phyloP scores from a whole-genome alignment of 2,329 filamentous ascomycete genomes.

The Penicillium sp. region DNA sequence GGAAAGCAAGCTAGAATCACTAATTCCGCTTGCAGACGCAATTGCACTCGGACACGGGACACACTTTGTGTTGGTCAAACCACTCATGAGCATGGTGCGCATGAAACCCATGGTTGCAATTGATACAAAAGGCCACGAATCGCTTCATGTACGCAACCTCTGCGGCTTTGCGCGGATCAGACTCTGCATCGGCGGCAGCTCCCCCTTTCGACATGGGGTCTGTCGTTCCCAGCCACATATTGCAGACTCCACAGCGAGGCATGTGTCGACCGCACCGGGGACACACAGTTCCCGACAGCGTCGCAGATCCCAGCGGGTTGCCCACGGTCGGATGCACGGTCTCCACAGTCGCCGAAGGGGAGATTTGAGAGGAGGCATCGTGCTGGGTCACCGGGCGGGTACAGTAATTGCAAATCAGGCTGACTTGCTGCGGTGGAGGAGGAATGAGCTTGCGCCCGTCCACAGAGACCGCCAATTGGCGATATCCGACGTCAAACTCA shows the following conservation, averaged over 20 bases:
- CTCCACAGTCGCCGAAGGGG: conserved; percentile 31
- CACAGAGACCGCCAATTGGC: conserved; percentile 52
- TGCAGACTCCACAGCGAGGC: conserved; percentile 64
- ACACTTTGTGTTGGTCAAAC: conserved; percentile 51
- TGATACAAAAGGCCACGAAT: conserved; percentile 63
- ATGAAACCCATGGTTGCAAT: conserved; percentile 65
- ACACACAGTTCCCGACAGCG: conserved; percentile 56
- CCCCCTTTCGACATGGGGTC: conserved; percentile 52
- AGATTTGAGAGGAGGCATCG: conserved; percentile 36
- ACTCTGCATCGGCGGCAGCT: conserved; percentile 36
- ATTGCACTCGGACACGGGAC: conserved; percentile 44
- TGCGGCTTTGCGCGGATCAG: conserved; percentile 25
- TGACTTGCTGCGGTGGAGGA: conserved; percentile 55
- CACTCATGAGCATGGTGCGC: conserved; percentile 63
- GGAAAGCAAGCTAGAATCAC: neutral
- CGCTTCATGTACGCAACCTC: conserved; percentile 53
- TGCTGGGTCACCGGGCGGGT: conserved; percentile 56
- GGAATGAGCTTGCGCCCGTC: conserved; percentile 53
- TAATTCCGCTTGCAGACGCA: conserved; percentile 42
- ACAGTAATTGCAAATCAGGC: conserved; percentile 63
- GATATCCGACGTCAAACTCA: conserved; percentile 61
- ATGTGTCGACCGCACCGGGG: conserved; percentile 63
- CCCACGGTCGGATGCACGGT: conserved; percentile 37
- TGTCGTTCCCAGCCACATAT: conserved; percentile 61
- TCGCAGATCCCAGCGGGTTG: conserved; percentile 38